Conservation (phyloP, 2,329 filamentous ascomycete genomes). For the Penicillium sp. region DNA sequence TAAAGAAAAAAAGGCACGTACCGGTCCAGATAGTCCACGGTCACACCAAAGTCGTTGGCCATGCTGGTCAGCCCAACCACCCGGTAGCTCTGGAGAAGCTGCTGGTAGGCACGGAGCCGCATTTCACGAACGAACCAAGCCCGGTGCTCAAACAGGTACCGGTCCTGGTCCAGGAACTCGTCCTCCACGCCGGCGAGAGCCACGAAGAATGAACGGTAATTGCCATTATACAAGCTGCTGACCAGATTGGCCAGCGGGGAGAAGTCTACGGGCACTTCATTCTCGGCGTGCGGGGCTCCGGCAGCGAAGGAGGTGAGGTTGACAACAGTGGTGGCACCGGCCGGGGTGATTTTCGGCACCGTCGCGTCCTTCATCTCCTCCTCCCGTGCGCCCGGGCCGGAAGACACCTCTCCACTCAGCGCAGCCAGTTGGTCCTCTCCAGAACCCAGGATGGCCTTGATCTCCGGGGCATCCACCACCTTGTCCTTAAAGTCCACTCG, state of each 20-base stretch:
- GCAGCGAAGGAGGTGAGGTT: slow-evolving; percentile 82
- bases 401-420: slow-evolving; percentile 72
- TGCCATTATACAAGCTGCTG: slow-evolving; percentile 84
- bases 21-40: slow-evolving; percentile 93
- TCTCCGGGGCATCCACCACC: slow-evolving; percentile 96
- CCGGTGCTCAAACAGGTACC: slow-evolving; percentile 92
- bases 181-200: slow-evolving; percentile 87
- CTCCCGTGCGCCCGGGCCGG: slow-evolving; percentile 71
- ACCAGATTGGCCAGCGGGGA: slow-evolving; percentile 81
- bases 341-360: slow-evolving; percentile 49
- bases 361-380: slow-evolving; percentile 67
- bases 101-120: slow-evolving; percentile 92
- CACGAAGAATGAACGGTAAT: slow-evolving; percentile 91
- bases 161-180: slow-evolving; percentile 87
- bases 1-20: slow-evolving; percentile 45
- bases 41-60: slow-evolving; percentile 95
- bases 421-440: slow-evolving; percentile 83
- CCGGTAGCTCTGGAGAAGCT: slow-evolving; percentile 93
- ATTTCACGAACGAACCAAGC: slow-evolving; percentile 98
- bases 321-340: slow-evolving; percentile 63
- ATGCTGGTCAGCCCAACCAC: slow-evolving; percentile 96
- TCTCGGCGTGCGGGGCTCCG: slow-evolving; percentile 65
- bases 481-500: slow-evolving; percentile 98
- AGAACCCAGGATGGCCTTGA: slow-evolving; percentile 91
- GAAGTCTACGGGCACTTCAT: slow-evolving; percentile 82